Evolutionary conservation across 306 rosid genomes (phyloP).

Genomic region (Adenanthera pavonina): DNA sequence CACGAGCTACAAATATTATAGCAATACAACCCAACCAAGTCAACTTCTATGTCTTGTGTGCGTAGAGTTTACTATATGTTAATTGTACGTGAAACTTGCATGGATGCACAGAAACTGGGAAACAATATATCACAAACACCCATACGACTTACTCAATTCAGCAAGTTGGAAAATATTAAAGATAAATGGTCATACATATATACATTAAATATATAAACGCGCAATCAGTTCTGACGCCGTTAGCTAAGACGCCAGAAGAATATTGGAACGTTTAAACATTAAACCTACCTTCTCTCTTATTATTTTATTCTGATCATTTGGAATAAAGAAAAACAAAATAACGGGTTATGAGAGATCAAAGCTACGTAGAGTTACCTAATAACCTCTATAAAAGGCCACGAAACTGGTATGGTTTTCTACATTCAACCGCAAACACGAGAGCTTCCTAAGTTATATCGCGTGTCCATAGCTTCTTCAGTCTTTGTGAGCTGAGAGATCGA

Average conservation of each 20-base stretch:
- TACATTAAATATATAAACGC: not conserved
- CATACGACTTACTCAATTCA: no score
- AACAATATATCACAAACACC: not conserved
- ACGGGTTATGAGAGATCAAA: not conserved
- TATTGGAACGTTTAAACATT: not conserved
- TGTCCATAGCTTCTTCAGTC: not conserved
- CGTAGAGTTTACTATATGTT: not conserved
- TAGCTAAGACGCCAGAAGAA: not conserved
- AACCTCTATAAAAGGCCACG: not conserved
- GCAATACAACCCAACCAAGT: not conserved
- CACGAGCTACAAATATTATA: not conserved
- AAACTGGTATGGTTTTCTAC: not conserved
- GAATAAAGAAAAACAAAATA: not conserved
- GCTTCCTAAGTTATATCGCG: not conserved
- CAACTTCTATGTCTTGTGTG: not conserved
- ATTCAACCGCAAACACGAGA: not conserved
- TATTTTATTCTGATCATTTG: no score
- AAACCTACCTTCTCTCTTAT: not conserved
- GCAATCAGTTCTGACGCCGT: not conserved
- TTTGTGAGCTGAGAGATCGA: not conserved
- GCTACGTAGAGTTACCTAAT: not conserved
- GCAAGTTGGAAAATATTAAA: no score
- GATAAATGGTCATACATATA: no score
- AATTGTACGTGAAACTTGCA: constrained; percentile 3
- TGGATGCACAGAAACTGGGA: not conserved